These are phyloP conservation scores for Tolypocladium nubicola DNA, from an alignment of 2,329 filamentous ascomycete genomes.

Conservation along the genomic window DNA sequence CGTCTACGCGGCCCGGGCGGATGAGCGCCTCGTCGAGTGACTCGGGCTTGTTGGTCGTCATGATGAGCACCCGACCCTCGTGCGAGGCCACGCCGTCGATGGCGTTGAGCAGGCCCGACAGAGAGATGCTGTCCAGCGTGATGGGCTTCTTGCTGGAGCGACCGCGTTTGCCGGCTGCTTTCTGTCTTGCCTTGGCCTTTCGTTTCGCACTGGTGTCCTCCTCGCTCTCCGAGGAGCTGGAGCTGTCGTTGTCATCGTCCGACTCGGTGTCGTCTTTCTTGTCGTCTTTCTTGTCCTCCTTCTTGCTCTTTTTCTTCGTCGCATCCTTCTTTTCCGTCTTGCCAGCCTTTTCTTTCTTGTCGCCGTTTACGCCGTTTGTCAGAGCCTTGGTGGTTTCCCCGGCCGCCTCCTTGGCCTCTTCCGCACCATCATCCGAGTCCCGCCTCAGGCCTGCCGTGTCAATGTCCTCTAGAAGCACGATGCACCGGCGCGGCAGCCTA, in stretches of 20 bases:
- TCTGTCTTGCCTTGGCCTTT: slow-evolving; percentile 4
- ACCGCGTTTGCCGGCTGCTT: not conserved
- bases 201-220: slow-evolving; percentile 8
- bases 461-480: slow-evolving; percentile 60
- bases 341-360: slow-evolving; percentile 24
- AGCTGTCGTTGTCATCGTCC: slow-evolving; percentile 8
- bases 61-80: slow-evolving; percentile 69
- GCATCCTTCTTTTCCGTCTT: slow-evolving; percentile 9
- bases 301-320: not conserved
- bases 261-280: slow-evolving; percentile 9
- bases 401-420: slow-evolving; percentile 7
- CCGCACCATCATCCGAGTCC: slow-evolving; percentile 18
- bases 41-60: slow-evolving; percentile 72
- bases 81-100: slow-evolving; percentile 75
- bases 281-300: not conserved
- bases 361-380: slow-evolving; percentile 19
- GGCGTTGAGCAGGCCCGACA: slow-evolving; percentile 71
- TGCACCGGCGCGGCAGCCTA: slow-evolving; percentile 48
- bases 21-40: slow-evolving; percentile 64
- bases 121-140: slow-evolving; percentile 44
- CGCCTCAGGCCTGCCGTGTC: slow-evolving; percentile 52
- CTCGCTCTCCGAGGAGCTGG: slow-evolving; percentile 10
- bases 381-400: slow-evolving; percentile 6
- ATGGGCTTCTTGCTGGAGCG: slow-evolving; percentile 7
- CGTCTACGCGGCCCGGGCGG: slow-evolving; percentile 61